Evolutionary conservation across 2,329 filamentous ascomycete genomes (phyloP).

Genomic region (Ceratocystis huliohia): DNA sequence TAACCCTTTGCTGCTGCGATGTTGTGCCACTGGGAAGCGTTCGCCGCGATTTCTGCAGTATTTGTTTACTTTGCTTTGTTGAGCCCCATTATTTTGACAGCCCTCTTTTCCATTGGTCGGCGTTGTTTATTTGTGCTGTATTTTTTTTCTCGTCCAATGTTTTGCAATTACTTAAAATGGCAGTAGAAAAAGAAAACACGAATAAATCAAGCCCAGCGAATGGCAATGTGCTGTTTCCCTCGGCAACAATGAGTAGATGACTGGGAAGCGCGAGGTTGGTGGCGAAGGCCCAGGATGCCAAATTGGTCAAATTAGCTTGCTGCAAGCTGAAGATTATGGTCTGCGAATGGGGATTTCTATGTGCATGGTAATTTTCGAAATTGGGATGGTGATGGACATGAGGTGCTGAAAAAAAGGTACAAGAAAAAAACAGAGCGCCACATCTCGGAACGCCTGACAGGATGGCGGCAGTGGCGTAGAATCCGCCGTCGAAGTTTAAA

Average conservation of each 20-base stretch:
- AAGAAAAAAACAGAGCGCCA: not conserved
- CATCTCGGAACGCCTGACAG: not conserved
- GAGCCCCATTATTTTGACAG: not conserved
- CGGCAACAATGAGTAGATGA: too few relatives aligned
- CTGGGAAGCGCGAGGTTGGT: too few relatives aligned
- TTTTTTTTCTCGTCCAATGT: constrained; percentile 5
- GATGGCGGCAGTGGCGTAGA: constrained; percentile 3
- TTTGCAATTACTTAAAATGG: not conserved
- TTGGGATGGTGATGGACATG: too few relatives aligned
- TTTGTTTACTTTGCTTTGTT: not conserved
- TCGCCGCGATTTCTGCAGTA: too few relatives aligned
- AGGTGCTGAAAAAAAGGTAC: too few relatives aligned
- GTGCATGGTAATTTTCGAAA: too few relatives aligned
- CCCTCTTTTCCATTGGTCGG: not conserved
- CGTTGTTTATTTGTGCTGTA: too few relatives aligned
- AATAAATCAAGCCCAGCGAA: not conserved
- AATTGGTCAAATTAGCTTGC: not conserved
- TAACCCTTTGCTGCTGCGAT: too few relatives aligned
- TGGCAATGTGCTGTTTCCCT: not conserved
- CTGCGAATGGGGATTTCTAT: not conserved
- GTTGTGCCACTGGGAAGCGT: too few relatives aligned
- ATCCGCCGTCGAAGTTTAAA: not conserved
- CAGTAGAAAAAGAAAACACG: not conserved
- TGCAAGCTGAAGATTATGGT: not conserved
- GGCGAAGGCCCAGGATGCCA: too few relatives aligned